A percentile compares a stretch with the other conserved stretches of the same genome.
phyloP scores from a whole-genome alignment of 768 basidiomycete genomes.

The Lenzites betulinus region DNA sequence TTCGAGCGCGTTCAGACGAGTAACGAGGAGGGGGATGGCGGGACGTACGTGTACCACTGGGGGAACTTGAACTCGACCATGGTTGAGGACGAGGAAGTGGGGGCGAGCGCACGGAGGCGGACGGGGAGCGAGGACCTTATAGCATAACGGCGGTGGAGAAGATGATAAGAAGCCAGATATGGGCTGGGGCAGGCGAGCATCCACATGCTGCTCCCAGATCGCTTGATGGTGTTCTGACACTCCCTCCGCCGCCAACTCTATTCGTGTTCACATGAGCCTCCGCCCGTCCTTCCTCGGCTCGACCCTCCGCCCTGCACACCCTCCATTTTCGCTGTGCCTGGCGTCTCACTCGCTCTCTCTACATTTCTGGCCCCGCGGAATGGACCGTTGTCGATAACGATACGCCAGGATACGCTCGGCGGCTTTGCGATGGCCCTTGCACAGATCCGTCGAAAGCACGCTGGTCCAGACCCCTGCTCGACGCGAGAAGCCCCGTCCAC shows the following conservation, averaged over 20 bases:
- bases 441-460: neutral
- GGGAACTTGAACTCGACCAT: constrained; percentile 30
- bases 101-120: constrained; percentile 3
- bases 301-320: neutral
- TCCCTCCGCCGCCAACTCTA: neutral
- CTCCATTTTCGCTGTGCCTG: neutral
- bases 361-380: neutral
- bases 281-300: neutral
- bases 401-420: neutral
- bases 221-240: constrained; percentile 9
- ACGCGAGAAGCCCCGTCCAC: neutral
- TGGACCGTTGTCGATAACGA: constrained; percentile 3
- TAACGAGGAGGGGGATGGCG: neutral
- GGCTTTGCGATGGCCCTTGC: neutral
- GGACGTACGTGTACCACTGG: constrained; percentile 31
- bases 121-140: neutral
- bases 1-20: neutral
- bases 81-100: neutral
- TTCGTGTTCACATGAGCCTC: constrained; percentile 5
- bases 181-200: constrained; percentile 1
- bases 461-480: too few species aligned
- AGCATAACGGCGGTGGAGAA: constrained; percentile 4
- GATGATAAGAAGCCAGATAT: constrained; percentile 15
- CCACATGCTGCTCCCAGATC: constrained; percentile 18
- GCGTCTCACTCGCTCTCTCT: neutral